phyloP scores from a whole-genome alignment of 2,329 filamentous ascomycete genomes.

The Cercospora berteroae region DNA sequence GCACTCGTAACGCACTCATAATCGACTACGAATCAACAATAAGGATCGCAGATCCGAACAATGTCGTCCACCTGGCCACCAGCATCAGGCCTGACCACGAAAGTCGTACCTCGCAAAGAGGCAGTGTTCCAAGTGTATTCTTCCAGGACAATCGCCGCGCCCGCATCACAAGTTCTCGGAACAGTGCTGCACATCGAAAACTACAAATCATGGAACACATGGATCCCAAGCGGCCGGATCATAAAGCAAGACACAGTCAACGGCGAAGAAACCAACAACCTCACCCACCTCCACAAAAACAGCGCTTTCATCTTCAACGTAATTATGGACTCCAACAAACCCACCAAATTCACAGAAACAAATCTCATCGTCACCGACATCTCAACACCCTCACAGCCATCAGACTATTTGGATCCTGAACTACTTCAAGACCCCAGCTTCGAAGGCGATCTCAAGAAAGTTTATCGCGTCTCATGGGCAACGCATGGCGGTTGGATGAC shows the following conservation, averaged over 20 bases:
- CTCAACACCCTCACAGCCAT: constrained; percentile 28
- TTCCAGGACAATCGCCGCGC: constrained; percentile 39
- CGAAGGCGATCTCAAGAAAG: constrained; percentile 24
- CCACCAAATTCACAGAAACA: constrained; percentile 21
- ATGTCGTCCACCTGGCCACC: constrained; percentile 28
- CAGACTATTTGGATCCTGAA: constrained; percentile 24
- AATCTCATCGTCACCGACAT: constrained; percentile 30
- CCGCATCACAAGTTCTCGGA: constrained; percentile 42
- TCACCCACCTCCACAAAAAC: constrained; percentile 19
- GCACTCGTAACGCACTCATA: not conserved
- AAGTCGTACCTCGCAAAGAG: constrained; percentile 25
- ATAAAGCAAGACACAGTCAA: constrained; percentile 11
- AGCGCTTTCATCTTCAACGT: constrained; percentile 29
- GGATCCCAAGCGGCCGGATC: constrained; percentile 44
- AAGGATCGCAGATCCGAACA: not conserved
- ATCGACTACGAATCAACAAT: not conserved
- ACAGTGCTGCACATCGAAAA: constrained; percentile 43
- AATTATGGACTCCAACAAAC: constrained; percentile 33
- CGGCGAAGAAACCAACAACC: constrained; percentile 1
- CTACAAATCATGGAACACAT: constrained; percentile 47
- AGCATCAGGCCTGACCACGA: constrained; percentile 26
- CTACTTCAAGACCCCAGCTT: constrained; percentile 20
- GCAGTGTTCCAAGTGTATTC: constrained; percentile 25
- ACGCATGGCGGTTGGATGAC: constrained; percentile 27
- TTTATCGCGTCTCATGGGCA: constrained; percentile 32